Evolutionary conservation across 768 basidiomycete genomes (phyloP).

Genomic region (Rhodotorula toruloides): DNA sequence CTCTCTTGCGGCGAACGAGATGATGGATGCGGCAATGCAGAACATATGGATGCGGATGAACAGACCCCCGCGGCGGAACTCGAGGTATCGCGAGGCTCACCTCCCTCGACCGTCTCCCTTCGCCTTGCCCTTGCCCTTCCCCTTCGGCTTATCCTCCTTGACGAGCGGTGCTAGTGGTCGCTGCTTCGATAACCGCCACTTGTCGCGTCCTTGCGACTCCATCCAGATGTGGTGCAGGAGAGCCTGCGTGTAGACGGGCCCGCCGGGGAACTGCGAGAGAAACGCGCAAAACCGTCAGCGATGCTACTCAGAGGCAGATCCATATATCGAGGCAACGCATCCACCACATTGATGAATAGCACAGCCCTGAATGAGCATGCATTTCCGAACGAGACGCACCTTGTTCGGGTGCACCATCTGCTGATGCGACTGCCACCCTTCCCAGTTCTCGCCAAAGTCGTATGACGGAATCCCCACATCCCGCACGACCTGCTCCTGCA

Average conservation of each 20-base stretch:
- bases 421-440: conserved; percentile 40
- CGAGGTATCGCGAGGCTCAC: too few species aligned
- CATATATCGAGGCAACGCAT: too few species aligned
- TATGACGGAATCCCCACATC: conserved; percentile 37
- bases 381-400: neutral
- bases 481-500: conserved; percentile 39
- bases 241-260: conserved; percentile 33
- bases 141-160: too few species aligned
- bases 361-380: too few species aligned
- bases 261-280: conserved; percentile 31
- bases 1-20: too few species aligned
- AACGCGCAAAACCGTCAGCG: too few species aligned
- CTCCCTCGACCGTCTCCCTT: neutral
- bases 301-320: too few species aligned
- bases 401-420: conserved; percentile 37
- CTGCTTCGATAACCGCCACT: conserved; percentile 11
- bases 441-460: conserved; percentile 41
- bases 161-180: conserved; percentile 15
- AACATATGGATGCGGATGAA: too few species aligned
- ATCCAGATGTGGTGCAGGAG: conserved; percentile 39
- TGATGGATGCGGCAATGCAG: too few species aligned
- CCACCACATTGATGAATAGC: too few species aligned
- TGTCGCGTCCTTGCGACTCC: conserved; percentile 33
- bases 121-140: neutral
- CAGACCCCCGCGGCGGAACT: too few species aligned